Evolutionary conservation across 345 rosid species (phyloP).

Genomic region (Linum usitatissimum): DNA sequence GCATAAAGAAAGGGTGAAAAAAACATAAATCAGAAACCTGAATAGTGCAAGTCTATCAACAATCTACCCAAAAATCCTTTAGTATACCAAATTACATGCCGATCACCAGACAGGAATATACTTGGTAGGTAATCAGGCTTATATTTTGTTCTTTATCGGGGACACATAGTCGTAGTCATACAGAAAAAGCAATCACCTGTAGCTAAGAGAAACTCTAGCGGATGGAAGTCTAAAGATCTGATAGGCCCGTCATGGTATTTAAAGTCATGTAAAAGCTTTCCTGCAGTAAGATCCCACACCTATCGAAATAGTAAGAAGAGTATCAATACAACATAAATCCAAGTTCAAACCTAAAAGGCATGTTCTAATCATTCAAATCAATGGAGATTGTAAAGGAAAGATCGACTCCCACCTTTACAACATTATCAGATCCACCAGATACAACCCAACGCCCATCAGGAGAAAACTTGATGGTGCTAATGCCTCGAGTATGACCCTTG

Average conservation of each 20-base stretch:
- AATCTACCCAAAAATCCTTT: no score
- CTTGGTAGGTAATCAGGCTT: neutral
- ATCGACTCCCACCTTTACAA: conserved; percentile 57
- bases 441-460: conserved; percentile 99
- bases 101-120: neutral
- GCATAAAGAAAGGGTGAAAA: neutral
- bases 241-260: conserved; percentile 85
- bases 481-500: conserved; percentile 78
- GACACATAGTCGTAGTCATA: neutral
- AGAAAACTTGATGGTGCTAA: conserved; percentile 65
- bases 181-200: conserved; percentile 46
- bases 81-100: neutral
- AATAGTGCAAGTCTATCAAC: no score
- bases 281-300: conserved; percentile 98
- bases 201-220: conserved; percentile 89
- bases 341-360: neutral
- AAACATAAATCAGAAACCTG: neutral
- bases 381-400: neutral
- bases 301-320: conserved; percentile 14
- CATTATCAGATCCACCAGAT: conserved; percentile 91
- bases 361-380: neutral
- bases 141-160: neutral
- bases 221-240: conserved; percentile 83
- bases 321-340: neutral
- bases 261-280: conserved; percentile 93